Base-by-base conservation (phyloP, 1,284 basidiomycete genomes). In the Bjerkandera adusta region DNA sequence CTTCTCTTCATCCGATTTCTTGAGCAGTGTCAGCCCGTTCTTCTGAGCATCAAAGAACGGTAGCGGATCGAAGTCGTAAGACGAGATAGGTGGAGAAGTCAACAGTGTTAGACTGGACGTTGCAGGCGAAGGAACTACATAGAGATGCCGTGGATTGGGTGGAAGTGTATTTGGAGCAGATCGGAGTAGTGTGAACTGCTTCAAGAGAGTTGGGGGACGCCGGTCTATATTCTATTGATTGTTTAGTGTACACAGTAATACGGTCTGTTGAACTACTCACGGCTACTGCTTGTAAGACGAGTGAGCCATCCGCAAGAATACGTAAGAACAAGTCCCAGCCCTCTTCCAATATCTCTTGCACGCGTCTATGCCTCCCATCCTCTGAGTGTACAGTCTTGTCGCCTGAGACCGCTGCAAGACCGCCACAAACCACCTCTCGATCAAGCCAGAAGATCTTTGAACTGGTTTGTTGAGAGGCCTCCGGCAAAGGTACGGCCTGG, bases 181-280 rank as follows among this genome's bases (percentile, higher is more conserved):
- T 49, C 83, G 77, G 21, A 88, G 79, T 12, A 93, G 67, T 3
- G 79, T 81, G 57, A 90, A 85, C 43, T 89, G 83, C 58, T 79
- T 82, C 27, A 95, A 73, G 6, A 95, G 71, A 1, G 92, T 93
- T 1, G 92, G 92, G 4, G 93, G 92, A 54, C 86, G 79, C n/a
- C 86, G 77, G 59, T 95, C 91, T 52, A 96, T 82, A 64, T 95
- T 93, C 92, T 81, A 46, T 12, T 12, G 22, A 33, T 11, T 10
- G 16, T 18, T 21, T 15, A 27, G 26, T 32, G 34, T 20, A 4
- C n/a, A 5, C 8, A 37, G 26, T 20, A 20, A 35, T 51, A 24
- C 32, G 16, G 30, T 33, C 41, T 18, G 18, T 26, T 13, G 43
- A 33, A 42, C 24, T 38, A 69, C 87, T 62, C 64, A 91, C 91